These are phyloP conservation scores for Hippophae gyantsensis DNA, from an alignment of 306 rosid genomes.

Conservation along the genomic window DNA sequence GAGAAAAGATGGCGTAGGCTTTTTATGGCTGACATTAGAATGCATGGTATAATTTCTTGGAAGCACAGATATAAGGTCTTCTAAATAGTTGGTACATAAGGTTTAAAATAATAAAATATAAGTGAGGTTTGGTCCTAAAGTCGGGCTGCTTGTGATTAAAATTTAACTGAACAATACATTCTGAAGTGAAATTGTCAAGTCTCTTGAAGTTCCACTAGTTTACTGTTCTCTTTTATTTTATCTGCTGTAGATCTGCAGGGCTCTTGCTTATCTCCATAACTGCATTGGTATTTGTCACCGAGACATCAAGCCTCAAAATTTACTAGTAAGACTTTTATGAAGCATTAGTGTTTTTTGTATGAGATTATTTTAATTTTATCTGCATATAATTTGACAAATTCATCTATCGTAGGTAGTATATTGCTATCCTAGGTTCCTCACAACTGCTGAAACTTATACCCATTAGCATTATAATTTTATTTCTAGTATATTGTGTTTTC, in stretches of 20 bases:
- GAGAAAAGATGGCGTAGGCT: background rate
- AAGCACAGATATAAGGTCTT: background rate
- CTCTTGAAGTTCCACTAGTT: constrained; percentile 1
- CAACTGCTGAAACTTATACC: background rate
- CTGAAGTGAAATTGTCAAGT: background rate
- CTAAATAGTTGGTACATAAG: background rate
- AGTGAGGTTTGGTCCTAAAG: background rate
- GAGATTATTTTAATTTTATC: background rate
- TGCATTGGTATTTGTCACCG: constrained; percentile 96
- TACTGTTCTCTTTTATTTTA: constrained; percentile 9
- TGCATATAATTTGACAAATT: background rate
- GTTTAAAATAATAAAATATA: no score
- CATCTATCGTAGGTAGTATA: background rate
- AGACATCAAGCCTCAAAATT: constrained; percentile 96
- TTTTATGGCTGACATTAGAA: background rate
- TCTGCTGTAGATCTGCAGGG: constrained; percentile 85
- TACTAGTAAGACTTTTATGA: constrained; percentile 54
- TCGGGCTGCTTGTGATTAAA: background rate
- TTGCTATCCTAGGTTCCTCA: background rate
- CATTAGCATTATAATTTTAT: no score
- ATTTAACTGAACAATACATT: no score
- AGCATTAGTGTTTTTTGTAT: constrained; percentile 2
- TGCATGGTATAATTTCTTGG: background rate
- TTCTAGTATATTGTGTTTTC: no score
- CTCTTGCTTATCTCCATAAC: constrained; percentile 92